Evolutionary conservation across 768 basidiomycete species (phyloP).

Genomic region (Lyophyllum atratum): DNA sequence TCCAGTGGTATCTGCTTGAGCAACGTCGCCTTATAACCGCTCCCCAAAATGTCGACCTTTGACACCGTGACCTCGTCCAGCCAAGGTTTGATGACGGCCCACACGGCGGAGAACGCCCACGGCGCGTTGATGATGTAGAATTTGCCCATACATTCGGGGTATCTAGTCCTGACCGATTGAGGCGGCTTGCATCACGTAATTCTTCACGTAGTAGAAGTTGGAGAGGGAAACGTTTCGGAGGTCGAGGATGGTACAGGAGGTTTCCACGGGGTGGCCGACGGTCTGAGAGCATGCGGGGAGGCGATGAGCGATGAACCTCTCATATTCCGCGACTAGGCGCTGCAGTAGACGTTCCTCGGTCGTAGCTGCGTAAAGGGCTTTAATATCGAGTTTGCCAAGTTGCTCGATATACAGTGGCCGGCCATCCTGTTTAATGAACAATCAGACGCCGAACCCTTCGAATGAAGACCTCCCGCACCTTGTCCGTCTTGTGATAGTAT

Average conservation of each 20-base stretch:
- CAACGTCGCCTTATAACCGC: constrained; percentile 72
- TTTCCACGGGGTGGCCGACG: constrained; percentile 89
- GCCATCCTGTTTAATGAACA: constrained; percentile 65
- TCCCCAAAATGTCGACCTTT: constrained; percentile 91
- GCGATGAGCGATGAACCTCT: constrained; percentile 79
- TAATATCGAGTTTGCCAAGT: constrained; percentile 87
- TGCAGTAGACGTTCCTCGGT: constrained; percentile 86
- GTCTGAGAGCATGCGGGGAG: constrained; percentile 75
- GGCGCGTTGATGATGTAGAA: constrained; percentile 99
- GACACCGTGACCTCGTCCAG: constrained; percentile 92
- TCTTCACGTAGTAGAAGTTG: constrained; percentile 90
- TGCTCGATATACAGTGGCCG: constrained; percentile 95
- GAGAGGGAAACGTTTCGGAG: constrained; percentile 68
- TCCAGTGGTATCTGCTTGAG: constrained; percentile 81
- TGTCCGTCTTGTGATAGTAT: constrained; percentile 95
- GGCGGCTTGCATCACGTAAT: constrained; percentile 79
- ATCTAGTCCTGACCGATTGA: constrained; percentile 87
- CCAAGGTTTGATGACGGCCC: constrained; percentile 90
- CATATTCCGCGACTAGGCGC: constrained; percentile 92
- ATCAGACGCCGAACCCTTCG: not conserved
- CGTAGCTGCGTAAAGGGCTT: constrained; percentile 78
- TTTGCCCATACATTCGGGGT: constrained; percentile 95
- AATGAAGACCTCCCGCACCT: constrained; percentile 50
- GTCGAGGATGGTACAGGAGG: constrained; percentile 97
- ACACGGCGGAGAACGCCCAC: constrained; percentile 87